phyloP scores from a whole-genome alignment of 345 rosid genomes.

The Alliaria petiolata region DNA sequence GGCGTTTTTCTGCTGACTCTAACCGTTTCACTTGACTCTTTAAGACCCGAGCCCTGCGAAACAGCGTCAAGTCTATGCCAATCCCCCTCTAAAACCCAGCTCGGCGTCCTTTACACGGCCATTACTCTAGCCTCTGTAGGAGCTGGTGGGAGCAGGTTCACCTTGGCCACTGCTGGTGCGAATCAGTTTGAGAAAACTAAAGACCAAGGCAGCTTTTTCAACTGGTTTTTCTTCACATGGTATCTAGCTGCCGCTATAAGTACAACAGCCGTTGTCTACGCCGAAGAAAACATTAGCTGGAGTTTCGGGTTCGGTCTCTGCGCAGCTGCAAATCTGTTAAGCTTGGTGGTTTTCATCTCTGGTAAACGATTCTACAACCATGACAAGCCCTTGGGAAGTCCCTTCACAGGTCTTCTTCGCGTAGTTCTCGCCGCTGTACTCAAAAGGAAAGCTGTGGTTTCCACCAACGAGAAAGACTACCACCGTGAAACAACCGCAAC shows the following conservation, averaged over 20 bases:
- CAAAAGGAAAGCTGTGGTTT: constrained; percentile 32
- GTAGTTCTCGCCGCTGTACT: constrained; percentile 35
- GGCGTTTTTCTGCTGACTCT: constrained; percentile 40
- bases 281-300: constrained; percentile 51
- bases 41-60: constrained; percentile 39
- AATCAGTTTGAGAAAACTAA: constrained; percentile 36
- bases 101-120: constrained; percentile 36
- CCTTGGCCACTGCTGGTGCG: constrained; percentile 41
- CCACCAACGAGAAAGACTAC: constrained; percentile 34
- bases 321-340: constrained; percentile 32
- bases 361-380: constrained; percentile 40
- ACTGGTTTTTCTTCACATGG: constrained; percentile 44
- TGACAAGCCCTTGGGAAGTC: constrained; percentile 45
- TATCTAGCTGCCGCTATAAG: constrained; percentile 24
- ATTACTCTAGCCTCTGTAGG: constrained; percentile 36
- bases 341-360: constrained; percentile 23
- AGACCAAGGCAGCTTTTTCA: constrained; percentile 44
- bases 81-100: constrained; percentile 34
- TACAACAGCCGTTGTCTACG: constrained; percentile 34
- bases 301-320: constrained; percentile 43
- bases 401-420: constrained; percentile 39
- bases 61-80: constrained; percentile 29
- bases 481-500: constrained; percentile 16
- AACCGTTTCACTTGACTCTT: constrained; percentile 29
- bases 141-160: constrained; percentile 35